phyloP scores from a whole-genome alignment of 202 grass and related monocot species.

The Setaria italica region DNA sequence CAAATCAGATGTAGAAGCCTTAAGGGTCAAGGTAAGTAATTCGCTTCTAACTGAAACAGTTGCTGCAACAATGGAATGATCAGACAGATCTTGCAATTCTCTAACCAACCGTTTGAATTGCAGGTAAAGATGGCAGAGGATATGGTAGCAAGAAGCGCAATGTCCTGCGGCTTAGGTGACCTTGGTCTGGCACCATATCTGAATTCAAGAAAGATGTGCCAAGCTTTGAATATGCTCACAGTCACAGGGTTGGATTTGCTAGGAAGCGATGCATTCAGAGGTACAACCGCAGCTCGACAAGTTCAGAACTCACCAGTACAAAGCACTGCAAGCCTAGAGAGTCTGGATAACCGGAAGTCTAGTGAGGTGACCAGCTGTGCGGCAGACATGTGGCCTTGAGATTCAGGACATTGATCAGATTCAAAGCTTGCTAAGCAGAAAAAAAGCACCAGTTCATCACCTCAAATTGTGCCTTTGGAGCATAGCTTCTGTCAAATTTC shows the following conservation, averaged over 20 bases:
- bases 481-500: not conserved
- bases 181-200: constrained; percentile 70
- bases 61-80: not conserved
- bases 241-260: constrained; percentile 50
- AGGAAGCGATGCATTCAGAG: constrained; percentile 46
- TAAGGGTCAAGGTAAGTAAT: constrained; percentile 72
- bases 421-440: not conserved
- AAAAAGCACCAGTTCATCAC: not conserved
- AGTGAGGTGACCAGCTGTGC: constrained; percentile 46
- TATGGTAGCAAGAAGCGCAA: constrained; percentile 64
- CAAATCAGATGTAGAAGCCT: constrained; percentile 81
- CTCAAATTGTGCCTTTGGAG: constrained; percentile 3
- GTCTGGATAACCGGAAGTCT: constrained; percentile 47
- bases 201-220: constrained; percentile 56
- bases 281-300: constrained; percentile 46
- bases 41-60: not conserved
- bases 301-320: constrained; percentile 55
- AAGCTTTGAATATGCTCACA: constrained; percentile 57
- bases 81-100: not conserved
- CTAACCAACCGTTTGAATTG: constrained; percentile 21
- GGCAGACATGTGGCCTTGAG: constrained; percentile 54
- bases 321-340: constrained; percentile 52
- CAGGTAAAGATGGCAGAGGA: constrained; percentile 97
- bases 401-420: constrained; percentile 13
- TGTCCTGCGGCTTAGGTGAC: constrained; percentile 70